Evolutionary conservation across 495 filamentous ascomycete species (phyloP).

Genomic region (Jackrogersella minutella): DNA sequence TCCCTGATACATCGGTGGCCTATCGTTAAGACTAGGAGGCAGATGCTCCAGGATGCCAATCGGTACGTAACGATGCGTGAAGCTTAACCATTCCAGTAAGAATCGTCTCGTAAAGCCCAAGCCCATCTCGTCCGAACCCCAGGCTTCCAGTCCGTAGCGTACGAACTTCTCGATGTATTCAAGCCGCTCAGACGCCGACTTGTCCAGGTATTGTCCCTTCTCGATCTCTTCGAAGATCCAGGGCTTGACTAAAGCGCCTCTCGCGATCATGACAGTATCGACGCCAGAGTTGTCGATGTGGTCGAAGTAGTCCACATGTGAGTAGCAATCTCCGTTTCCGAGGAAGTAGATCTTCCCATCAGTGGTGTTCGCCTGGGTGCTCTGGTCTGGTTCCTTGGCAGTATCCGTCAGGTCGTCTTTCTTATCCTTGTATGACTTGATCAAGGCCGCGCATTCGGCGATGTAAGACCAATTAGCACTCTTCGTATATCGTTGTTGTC

Average conservation of each 20-base stretch:
- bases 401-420: conserved; percentile 75
- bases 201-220: conserved; percentile 91
- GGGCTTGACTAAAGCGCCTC: conserved; percentile 92
- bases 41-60: conserved; percentile 86
- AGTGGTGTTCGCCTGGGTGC: conserved; percentile 59
- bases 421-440: conserved; percentile 76
- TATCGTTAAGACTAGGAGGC: conserved; percentile 85
- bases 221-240: conserved; percentile 98
- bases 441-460: conserved; percentile 82
- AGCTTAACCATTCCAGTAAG: conserved; percentile 93
- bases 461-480: conserved; percentile 94
- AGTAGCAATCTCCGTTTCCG: conserved; percentile 96
- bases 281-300: conserved; percentile 80
- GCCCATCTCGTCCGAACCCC: conserved; percentile 94
- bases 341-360: conserved; percentile 82
- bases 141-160: conserved; percentile 87
- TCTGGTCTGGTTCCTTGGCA: conserved; percentile 73
- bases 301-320: conserved; percentile 83
- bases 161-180: conserved; percentile 86
- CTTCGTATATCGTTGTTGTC: conserved; percentile 92
- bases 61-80: conserved; percentile 88
- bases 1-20: conserved; percentile 82
- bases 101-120: conserved; percentile 89
- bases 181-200: conserved; percentile 85
- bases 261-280: conserved; percentile 89